These are phyloP conservation scores for Yarrowia sp. DNA, from an alignment of 805 yeast genomes.

Conservation along the genomic window DNA sequence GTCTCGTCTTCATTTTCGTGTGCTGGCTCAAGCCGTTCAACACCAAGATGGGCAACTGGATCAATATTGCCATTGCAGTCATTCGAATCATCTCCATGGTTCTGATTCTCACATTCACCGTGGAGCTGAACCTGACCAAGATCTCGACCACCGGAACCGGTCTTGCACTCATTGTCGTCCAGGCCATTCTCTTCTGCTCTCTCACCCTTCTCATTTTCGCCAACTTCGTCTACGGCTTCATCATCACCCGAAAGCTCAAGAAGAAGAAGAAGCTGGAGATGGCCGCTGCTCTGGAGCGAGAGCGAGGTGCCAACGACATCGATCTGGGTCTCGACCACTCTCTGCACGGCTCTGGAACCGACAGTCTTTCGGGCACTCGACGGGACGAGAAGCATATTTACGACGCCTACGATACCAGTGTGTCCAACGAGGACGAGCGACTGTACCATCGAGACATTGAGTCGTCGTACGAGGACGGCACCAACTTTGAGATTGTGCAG, in stretches of 20 bases:
- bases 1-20: conserved; percentile 31
- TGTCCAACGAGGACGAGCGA: conserved; percentile 1
- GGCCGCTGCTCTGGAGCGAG: conserved; percentile 17
- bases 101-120: conserved; percentile 37
- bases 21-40: conserved; percentile 36
- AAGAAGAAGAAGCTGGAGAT: conserved; percentile 18
- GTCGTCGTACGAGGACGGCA: conserved; percentile 3
- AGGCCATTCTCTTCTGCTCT: conserved; percentile 35
- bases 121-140: conserved; percentile 34
- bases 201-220: conserved; percentile 34
- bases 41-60: conserved; percentile 36
- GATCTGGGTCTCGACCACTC: conserved; percentile 8
- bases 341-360: not conserved
- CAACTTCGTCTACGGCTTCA: conserved; percentile 20
- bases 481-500: not conserved
- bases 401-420: conserved; percentile 4
- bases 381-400: not conserved
- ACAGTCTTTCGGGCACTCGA: not conserved
- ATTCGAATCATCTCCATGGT: conserved; percentile 36
- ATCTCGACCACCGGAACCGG: conserved; percentile 38
- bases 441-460: conserved; percentile 7
- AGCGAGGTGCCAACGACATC: conserved; percentile 3
- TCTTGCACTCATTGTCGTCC: conserved; percentile 37
- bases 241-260: conserved; percentile 5
- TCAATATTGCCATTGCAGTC: conserved; percentile 36